Evolutionary conservation across 2,329 filamentous ascomycete genomes (phyloP).

Genomic region (Endoconidiophora laricicola): DNA sequence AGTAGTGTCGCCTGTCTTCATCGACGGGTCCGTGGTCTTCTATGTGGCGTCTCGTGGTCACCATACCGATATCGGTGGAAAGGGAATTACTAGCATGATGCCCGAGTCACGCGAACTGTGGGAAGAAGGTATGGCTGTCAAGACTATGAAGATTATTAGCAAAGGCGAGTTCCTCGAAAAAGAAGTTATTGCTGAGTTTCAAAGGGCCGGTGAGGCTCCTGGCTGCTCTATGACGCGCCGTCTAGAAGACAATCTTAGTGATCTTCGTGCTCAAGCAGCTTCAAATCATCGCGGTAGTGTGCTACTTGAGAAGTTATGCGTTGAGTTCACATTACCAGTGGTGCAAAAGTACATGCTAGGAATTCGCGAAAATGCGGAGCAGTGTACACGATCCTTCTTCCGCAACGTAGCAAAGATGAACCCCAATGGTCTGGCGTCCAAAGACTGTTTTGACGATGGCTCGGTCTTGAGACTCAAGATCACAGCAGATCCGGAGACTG

Average conservation of each 20-base stretch:
- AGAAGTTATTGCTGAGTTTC: slow-evolving; percentile 52
- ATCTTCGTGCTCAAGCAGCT: slow-evolving; percentile 73
- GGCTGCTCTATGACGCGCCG: slow-evolving; percentile 67
- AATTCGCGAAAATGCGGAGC: slow-evolving; percentile 28
- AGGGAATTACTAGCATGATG: slow-evolving; percentile 70
- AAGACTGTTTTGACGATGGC: slow-evolving; percentile 24
- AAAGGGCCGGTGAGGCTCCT: slow-evolving; percentile 56
- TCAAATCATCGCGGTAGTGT: slow-evolving; percentile 75
- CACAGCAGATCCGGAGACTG: slow-evolving; percentile 18
- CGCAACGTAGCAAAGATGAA: slow-evolving; percentile 29
- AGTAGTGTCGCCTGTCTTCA: slow-evolving; percentile 22
- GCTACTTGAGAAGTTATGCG: slow-evolving; percentile 49
- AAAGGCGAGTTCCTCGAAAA: slow-evolving; percentile 66
- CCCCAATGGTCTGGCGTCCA: slow-evolving; percentile 16
- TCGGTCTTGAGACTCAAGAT: slow-evolving; percentile 21
- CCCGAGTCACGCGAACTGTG: slow-evolving; percentile 50
- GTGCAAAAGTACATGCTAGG: slow-evolving; percentile 43
- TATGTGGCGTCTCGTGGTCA: slow-evolving; percentile 20
- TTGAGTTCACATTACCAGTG: slow-evolving; percentile 53
- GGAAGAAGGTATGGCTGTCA: slow-evolving; percentile 49
- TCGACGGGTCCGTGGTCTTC: slow-evolving; percentile 25
- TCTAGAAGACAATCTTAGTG: slow-evolving; percentile 68
- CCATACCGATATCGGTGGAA: slow-evolving; percentile 47
- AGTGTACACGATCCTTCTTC: slow-evolving; percentile 56
- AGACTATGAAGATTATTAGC: slow-evolving; percentile 54